Evolutionary conservation across 2,329 filamentous ascomycete species (phyloP), one percentile per base, ranked within the genome.

Genomic region (Penicillium sp.): DNA sequence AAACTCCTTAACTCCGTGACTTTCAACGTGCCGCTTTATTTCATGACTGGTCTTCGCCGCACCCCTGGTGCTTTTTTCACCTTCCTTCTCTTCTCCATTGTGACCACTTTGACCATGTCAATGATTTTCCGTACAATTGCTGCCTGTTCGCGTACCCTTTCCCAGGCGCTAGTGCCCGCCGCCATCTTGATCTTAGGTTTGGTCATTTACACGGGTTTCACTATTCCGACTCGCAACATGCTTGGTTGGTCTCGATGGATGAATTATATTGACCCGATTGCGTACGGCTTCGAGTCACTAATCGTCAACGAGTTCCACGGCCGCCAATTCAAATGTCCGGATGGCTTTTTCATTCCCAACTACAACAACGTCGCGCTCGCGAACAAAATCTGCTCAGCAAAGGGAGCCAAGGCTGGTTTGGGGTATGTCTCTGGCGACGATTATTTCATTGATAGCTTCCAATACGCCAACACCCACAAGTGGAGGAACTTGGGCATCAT

Each of bases 11-110:
- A 91, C 58, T 75, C 82, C 1, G 79, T 94, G 56, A 71, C 82
- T 1, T 95, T 95, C 77, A 94, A 95, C 67, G 41, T 92, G 11
- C 79, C 84, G 1, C 72, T 96, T 7, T 96, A 96, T 75, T 95
- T 96, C 71, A 86, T 96, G 83, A 87, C 89, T 0, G 88, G 92
- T 59, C 75, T 96, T 28, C 83, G 88, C 47, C 81, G 90, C 44
- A 85, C 87, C 51, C 77, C 88, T 0, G 87, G 85, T 0, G 74
- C 85, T 2, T 96, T 94, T 78, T 96, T 96, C 77, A 86, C 92
- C 74, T 95, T 90, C 79, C 73, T 90, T 50, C 77, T 96, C 39
- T 25, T 25, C 7, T 25, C 24, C 24, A 25, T 25, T 7, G 7
- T 25, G 24, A 71, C 80, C 53, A 84, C 84, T 1, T 88, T 96